Evolutionary conservation across 2,329 filamentous ascomycete genomes (phyloP).

Genomic region (Pseudocercospora cruenta): DNA sequence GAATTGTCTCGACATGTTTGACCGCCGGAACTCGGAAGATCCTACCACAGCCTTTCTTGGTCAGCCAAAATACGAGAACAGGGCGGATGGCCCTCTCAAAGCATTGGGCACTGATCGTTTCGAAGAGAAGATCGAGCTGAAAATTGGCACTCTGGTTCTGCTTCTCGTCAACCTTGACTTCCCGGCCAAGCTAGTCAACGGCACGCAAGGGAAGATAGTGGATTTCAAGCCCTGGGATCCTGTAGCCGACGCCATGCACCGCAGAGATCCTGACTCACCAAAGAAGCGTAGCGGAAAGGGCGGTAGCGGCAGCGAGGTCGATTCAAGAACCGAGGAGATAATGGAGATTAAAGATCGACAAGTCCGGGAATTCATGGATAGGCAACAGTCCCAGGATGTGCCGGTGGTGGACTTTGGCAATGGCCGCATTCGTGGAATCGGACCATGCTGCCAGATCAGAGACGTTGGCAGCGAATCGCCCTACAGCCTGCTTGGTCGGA

Average conservation of each 20-base stretch:
- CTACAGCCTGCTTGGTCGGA: conserved; percentile 56
- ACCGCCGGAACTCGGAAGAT: conserved; percentile 30
- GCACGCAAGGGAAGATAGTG: conserved; percentile 51
- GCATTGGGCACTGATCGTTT: conserved; percentile 48
- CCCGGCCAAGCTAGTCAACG: conserved; percentile 49
- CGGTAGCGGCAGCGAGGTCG: conserved; percentile 37
- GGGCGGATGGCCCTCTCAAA: conserved; percentile 22
- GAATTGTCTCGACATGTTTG: conserved; percentile 28
- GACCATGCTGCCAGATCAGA: conserved; percentile 55
- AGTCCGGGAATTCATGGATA: conserved; percentile 45
- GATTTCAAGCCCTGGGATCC: conserved; percentile 50
- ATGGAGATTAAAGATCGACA: conserved; percentile 38
- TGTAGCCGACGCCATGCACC: conserved; percentile 25
- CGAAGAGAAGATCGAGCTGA: conserved; percentile 51
- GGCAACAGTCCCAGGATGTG: conserved; percentile 43
- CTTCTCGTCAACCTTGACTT: conserved; percentile 56
- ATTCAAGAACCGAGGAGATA: conserved; percentile 36
- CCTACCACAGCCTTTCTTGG: conserved; percentile 18
- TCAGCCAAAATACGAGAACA: conserved; percentile 13
- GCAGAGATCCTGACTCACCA: background rate
- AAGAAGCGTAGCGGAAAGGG: background rate
- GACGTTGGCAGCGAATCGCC: conserved; percentile 52
- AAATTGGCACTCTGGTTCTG: conserved; percentile 57
- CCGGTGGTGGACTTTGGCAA: conserved; percentile 60
- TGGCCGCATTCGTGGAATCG: conserved; percentile 52